phyloP scores from a whole-genome alignment of 73 alveolate genomes.

The Paramecium biaurelia region DNA sequence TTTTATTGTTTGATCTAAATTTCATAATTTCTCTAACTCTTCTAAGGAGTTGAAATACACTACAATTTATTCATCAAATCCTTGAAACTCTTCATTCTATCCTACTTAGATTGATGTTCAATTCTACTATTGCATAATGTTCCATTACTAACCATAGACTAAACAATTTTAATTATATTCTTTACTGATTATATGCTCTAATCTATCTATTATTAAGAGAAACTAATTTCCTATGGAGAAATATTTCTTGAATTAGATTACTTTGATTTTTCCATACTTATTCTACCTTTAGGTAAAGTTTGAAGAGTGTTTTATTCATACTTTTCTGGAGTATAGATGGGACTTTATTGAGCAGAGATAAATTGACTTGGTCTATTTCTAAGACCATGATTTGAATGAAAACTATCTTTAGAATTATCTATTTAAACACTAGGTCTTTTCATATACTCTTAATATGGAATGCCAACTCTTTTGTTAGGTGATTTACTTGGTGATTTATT shows the following conservation, averaged over 20 bases:
- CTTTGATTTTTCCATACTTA: not conserved
- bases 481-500: not conserved
- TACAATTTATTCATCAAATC: constrained; percentile 31
- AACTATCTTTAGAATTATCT: not conserved
- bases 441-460: not conserved
- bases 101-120: not conserved
- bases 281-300: constrained; percentile 26
- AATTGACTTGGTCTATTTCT: not conserved
- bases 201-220: not conserved
- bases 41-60: not conserved
- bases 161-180: not conserved
- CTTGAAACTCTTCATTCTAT: not conserved
- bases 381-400: not conserved
- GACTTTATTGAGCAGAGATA: not conserved
- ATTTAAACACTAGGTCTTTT: not conserved
- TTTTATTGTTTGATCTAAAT: not conserved
- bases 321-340: not conserved
- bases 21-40: not conserved
- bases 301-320: not conserved
- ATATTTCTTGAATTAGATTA: not conserved
- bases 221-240: not conserved
- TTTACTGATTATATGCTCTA: not conserved
- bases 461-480: not conserved
- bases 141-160: constrained; percentile 2
- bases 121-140: not conserved